Evolutionary conservation across 2,329 filamentous ascomycete species (phyloP), one percentile per base, ranked within the genome.

Genomic region (Diaporthe citriasiana): DNA sequence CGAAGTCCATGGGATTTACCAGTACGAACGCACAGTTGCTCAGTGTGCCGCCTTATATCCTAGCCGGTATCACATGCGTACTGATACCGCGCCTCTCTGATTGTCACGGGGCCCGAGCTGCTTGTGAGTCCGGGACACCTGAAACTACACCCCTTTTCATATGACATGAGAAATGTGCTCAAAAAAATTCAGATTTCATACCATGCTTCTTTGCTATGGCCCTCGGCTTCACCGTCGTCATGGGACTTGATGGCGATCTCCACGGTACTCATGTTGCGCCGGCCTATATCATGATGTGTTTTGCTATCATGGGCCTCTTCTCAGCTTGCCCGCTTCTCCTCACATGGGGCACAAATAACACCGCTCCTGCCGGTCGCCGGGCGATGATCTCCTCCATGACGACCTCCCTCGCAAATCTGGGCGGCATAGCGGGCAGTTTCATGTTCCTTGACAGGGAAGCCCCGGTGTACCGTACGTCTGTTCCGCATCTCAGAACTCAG

Each of bases 361-460:
- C n/a, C 17, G 70, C 70, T 6, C 70, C 56, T 12, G 55, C 70
- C 7, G 70, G 70, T 13, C 70, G 70, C 10, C 30, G 70, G 4
- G 70, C 70, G 1, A 71, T 63, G 55, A 22, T 63, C 33, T 30
- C 55, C 2, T 38, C 70, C 17, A 40, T 51, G 38, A 30, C 65
- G 17, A 63, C 33, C 35, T 51, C 70, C 25, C 4, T 65, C 13
- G 55, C 38, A 17, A 71, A 71, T 30, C 6, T 71, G 9, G 70
- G 70, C 27, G 70, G 70, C 22, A 63, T 71, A 51, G 70, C 38
- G 3, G 70, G 70, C 12, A 72, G 56, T 13, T 72, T 65, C 57
- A 63, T 71, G 70, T 71, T 50, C 19, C 42, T 71, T 19, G 56
- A 71, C 45, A 38, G 27, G 17, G 70, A 71, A 15, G 55, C 55